Percentiles rank a stretch among this genome's conserved stretches.
Evolutionary conservation across 306 rosid genomes (phyloP).

Genomic region (Dryas octopetala): DNA sequence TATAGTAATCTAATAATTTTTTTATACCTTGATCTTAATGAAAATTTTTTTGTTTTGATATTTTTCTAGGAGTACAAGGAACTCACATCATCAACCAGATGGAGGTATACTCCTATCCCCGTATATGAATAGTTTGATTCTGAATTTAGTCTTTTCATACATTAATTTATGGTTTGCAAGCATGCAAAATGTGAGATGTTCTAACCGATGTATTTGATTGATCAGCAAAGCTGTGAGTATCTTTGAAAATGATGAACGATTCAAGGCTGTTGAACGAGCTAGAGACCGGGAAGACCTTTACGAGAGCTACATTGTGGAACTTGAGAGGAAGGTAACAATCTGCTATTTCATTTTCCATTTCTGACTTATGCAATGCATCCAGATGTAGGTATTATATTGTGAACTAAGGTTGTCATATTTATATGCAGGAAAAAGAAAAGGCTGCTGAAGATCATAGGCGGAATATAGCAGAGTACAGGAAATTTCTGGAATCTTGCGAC

Average conservation of each 20-base stretch:
- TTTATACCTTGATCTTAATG: slow-evolving; percentile 8
- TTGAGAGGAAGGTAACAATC: slow-evolving; percentile 81
- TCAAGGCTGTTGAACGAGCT: slow-evolving; percentile 82
- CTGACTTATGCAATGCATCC: neutral
- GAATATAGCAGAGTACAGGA: slow-evolving; percentile 71
- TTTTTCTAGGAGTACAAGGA: slow-evolving; percentile 86
- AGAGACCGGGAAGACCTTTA: slow-evolving; percentile 94
- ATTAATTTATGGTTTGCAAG: neutral
- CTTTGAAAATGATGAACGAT: slow-evolving; percentile 93
- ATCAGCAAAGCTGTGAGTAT: slow-evolving; percentile 85
- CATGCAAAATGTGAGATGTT: slow-evolving; percentile 15
- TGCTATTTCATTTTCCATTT: slow-evolving; percentile 11
- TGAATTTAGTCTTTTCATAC: slow-evolving; percentile 2
- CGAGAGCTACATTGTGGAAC: slow-evolving; percentile 97
- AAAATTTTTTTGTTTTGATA: slow-evolving; percentile 5
- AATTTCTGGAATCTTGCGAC: slow-evolving; percentile 81
- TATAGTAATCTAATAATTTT: neutral
- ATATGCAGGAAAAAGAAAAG: slow-evolving; percentile 78
- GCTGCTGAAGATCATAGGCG: slow-evolving; percentile 81
- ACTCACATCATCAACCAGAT: slow-evolving; percentile 85
- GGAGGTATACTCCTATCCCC: slow-evolving; percentile 62
- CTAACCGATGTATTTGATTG: slow-evolving; percentile 29
- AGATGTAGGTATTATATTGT: slow-evolving; percentile 3
- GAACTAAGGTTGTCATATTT: slow-evolving; percentile 18
- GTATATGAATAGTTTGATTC: slow-evolving; percentile 18